A percentile compares a stretch with the other conserved stretches of the same genome.
Evolutionary conservation across 148 eudicot species (phyloP).

Genomic region (Camellia japonica): DNA sequence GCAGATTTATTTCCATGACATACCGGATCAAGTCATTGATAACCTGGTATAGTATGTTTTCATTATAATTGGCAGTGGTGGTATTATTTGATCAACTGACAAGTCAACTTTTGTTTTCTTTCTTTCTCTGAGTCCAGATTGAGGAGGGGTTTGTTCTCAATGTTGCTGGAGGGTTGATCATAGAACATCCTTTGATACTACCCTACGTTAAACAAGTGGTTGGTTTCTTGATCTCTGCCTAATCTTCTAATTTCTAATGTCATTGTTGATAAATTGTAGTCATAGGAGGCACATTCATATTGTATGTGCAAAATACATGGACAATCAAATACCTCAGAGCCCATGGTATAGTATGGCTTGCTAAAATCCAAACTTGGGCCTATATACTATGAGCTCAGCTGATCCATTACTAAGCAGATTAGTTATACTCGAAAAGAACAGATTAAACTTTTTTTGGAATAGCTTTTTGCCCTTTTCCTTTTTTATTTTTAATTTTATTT

Average conservation of each 20-base stretch:
- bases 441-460: no score
- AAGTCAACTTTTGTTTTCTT: not conserved
- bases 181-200: slow-evolving; percentile 82
- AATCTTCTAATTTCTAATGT: not conserved
- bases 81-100: not conserved
- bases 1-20: slow-evolving; percentile 83
- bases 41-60: slow-evolving; percentile 50
- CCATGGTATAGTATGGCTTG: not conserved
- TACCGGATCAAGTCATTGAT: slow-evolving; percentile 68
- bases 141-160: slow-evolving; percentile 74
- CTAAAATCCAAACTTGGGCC: not conserved
- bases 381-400: no score
- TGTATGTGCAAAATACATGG: not conserved
- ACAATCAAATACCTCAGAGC: not conserved
- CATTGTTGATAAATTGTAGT: not conserved
- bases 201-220: slow-evolving; percentile 88
- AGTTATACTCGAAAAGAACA: no score
- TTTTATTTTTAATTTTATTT: not conserved
- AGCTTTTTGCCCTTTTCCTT: no score
- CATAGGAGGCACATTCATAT: not conserved
- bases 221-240: slow-evolving; percentile 22
- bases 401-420: not conserved
- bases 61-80: slow-evolving; percentile 1
- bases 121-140: slow-evolving; percentile 41
- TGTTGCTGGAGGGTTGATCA: slow-evolving; percentile 84